Evolutionary conservation across 352 stramenopile species (phyloP).

Genomic region (Pythium insidiosum): DNA sequence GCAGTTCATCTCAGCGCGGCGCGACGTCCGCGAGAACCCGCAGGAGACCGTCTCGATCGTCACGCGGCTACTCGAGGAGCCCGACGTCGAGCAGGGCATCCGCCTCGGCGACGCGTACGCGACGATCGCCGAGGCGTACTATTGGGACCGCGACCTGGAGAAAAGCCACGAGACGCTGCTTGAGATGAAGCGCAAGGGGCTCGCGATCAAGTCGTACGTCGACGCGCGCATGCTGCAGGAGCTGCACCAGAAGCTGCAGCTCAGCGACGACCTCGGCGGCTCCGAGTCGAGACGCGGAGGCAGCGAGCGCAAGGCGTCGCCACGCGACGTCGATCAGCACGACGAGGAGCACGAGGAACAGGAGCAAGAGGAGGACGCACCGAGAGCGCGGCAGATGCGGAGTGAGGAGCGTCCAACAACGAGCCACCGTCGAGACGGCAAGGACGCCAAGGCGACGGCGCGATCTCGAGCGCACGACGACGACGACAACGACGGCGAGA

Average conservation of each 20-base stretch:
- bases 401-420: slow-evolving; percentile 10
- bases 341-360: slow-evolving; percentile 19
- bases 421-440: slow-evolving; percentile 18
- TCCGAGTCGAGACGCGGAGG: neutral
- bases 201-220: slow-evolving; percentile 71
- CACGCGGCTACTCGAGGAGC: slow-evolving; percentile 73
- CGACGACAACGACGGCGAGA: slow-evolving; percentile 57
- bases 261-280: slow-evolving; percentile 6
- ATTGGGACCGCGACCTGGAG: slow-evolving; percentile 46
- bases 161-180: slow-evolving; percentile 68
- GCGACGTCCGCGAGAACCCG: slow-evolving; percentile 50
- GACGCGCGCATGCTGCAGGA: slow-evolving; percentile 59
- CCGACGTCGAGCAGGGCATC: slow-evolving; percentile 81
- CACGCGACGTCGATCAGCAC: slow-evolving; percentile 1
- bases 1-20: slow-evolving; percentile 74
- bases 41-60: slow-evolving; percentile 72
- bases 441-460: slow-evolving; percentile 8
- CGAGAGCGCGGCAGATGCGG: too few relatives aligned
- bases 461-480: too few relatives aligned
- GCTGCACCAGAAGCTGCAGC: slow-evolving; percentile 45
- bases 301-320: slow-evolving; percentile 14
- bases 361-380: too few relatives aligned
- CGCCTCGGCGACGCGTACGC: slow-evolving; percentile 86
- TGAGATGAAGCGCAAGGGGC: slow-evolving; percentile 59
- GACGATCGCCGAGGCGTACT: slow-evolving; percentile 79